Base-by-base conservation (phyloP, 78 protist genomes). In the Chrysochromulina tobinii region DNA sequence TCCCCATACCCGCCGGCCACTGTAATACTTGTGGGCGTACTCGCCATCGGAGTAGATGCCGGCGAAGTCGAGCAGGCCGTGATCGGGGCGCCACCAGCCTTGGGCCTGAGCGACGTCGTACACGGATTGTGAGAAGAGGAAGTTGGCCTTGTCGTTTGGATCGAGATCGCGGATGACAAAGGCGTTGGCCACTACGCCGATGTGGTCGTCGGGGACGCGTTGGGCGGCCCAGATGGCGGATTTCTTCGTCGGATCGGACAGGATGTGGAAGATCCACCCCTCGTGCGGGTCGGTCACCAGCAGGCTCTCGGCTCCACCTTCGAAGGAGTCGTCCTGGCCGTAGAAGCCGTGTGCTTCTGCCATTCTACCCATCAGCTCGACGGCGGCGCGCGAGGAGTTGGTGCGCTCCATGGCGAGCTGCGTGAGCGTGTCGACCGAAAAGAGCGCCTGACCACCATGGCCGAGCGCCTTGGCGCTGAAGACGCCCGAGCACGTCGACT, bases 201-300 rank as follows among this genome's bases (percentile, higher is more conserved):
- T 53, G 57, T 90, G 87, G 48, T 38, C 91, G 53, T 90, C 95
- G 3, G 93, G 93, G 8, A 94, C 84, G 50, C 89, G 54, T 84
- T 86, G 92, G 17, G 95, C 95, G 2, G 54, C 95, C 95, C 95
- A 94, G 23, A 94, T 50, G 48, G 95, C 93, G 23, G 81, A 53
- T 38, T 3, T 27, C 15, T 50, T 38, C 61, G 79, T 69, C 54
- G 7, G 11, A 53, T 69, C 79, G 54, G 79, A 53, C 53, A 25
- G 20, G 25, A 69, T 53, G 54, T 77, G 85, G 87, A 94, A 94
- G 38, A 94, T 53, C 77, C 64, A 88, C 11, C 57, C 90, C 87
- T 88, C 92, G 50, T 50, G 61, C 15, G 90, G 59, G 81, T 93
- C 95, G 21, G 7, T 61, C 27, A 89, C 92, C 59, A 90, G 77